Base-by-base conservation (phyloP, 1,284 basidiomycete species). In the Leucoagaricus sp. region DNA sequence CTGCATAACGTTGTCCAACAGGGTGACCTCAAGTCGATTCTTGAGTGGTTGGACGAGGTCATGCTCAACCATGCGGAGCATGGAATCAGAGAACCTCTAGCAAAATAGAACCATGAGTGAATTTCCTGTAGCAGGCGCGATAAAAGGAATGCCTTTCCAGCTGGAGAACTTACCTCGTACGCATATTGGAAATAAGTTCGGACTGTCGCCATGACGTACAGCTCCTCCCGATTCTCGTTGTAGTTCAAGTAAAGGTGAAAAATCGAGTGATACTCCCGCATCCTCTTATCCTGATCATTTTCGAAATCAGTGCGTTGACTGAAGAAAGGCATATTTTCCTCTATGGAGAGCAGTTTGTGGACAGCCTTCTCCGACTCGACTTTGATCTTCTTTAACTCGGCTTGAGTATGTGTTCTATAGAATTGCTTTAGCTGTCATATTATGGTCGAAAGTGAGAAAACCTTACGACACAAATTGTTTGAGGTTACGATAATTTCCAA, bases 1-100 rank as follows among this genome's bases (percentile, higher is more conserved):
- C 58, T 60, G n/a, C 66, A 59, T 21, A 74, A 58, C 19, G 83
- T 64, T 19, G 66, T 67, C 65, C n/a, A 83, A 61, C 2, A 85
- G 66, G 23, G 64, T 67, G n/a, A 64, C 61, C 13, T 75, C 71
- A 26, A 86, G 64, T 8, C 56, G 65, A 0, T 66, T 60, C 0
- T 72, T 71, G 10, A 84, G 67, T 1, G 68, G 59, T 36, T 76
- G 75, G 40, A 79, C 75, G 9, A 85, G 69, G 29, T 75, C 70
- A 34, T 77, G 76, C 51, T 85, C 82, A 29, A 85, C 82, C 26
- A 72, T 70, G 8, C 80, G 67, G 0, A 82, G 82, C 25, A 84
- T 59, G 26, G 77, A 68, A 58, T 86, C 84, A 25, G 83, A 76
- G 53, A 83, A 67, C n/a, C 84, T 77, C 84, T 86, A 57, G 2